Evolutionary conservation across 2,329 filamentous ascomycete species (phyloP), one percentile per base, ranked within the genome.

Genomic region (Fusarium keratoplasticum): DNA sequence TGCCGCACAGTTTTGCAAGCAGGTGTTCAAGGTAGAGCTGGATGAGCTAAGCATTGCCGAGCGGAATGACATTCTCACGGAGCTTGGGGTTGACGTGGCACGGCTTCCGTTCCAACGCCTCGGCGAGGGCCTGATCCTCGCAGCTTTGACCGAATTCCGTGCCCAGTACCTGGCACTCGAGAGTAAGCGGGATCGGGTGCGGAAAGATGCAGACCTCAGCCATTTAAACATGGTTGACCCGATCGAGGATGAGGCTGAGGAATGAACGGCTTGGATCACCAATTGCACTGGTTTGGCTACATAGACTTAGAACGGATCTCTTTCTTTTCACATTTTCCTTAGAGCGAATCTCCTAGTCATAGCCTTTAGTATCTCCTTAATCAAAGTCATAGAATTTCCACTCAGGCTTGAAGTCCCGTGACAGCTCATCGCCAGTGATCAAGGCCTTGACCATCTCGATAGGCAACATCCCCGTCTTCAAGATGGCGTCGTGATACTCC

Each of bases 381-480:
- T 74, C 14, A 61, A 75, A 70, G 27, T 74, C 65, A 61, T 74
- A 74, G 16, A 74, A 74, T 35, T 75, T 74, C 72, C 72, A 74
- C 3, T 36, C 55, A 0, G 72, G 18, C 14, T 75, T 64, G 3
- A 74, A 74, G 22, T 74, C 69, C 5, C 44, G 65, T 0, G 69
- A 50, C 18, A 74, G 72, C 5, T 74, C 44, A 13, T 74, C 65
- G 0, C 66, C 44, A 10, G 59, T 9, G 11, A 74, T 54, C 14
- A 74, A 38, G 0, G 72, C 72, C 22, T 72, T 74, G 6, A 72
- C 72, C 72, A 74, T 74, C 36, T 74, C 72, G 16, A 74, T 75
- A 3, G 72, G 72, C 4, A 74, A 11, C 6, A 44, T 61, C 0
- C 69, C 72, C 6, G 69, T 70, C n/a, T 62, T 74, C 0, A 74